Base-by-base conservation (phyloP, 1,284 basidiomycete species). In the Ceratobasidium sp. region DNA sequence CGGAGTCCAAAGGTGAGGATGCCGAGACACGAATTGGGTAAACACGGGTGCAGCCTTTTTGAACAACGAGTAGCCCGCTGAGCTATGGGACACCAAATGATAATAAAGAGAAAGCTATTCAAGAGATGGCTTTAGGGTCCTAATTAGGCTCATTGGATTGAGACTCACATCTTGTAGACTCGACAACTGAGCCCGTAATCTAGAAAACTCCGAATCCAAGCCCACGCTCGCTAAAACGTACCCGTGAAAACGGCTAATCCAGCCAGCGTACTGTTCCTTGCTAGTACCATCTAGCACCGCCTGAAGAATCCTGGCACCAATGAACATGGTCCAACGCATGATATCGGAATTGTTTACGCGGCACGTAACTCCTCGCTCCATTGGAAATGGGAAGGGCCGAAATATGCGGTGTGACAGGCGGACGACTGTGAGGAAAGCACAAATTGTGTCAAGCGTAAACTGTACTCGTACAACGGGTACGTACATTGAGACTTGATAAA, bases 401-500 rank as follows among this genome's bases (percentile, higher is more conserved):
- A 48, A 66, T 16, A 27, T 6, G 20, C 14, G 5, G n/a, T 48
- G 41, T 14, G 27, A n/a, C 18, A n/a, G 14, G 33, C 59, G 59
- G n/a, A 62, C 30, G 30, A 20, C 44, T 48, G 44, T 35, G 33
- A 38, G 59, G 2, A 35, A 44, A 60, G 57, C 14, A 6, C 2
- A 27, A 12, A 3, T 16, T 48, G 35, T 3, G n/a, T 44, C 10
- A 48, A 27, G 41, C 3, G 48, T 27, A 16, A 66, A 16, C 16
- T 27, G 20, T 7, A 48, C 16, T n/a, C 27, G 4, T 66, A 20
- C 14, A 48, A 38, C 20, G 27, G 2, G 12, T 30, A 48, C 64
- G n/a, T 18, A 48, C 64, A 10, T 23, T 66, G 35, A 23, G 64
- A 66, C 12, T 5, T n/a, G 23, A 66, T 48, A 66, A 66, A 48